Evolutionary conservation across 768 basidiomycete species (phyloP), one percentile per base, ranked within the genome.

Genomic region (Leccinum truebloodii): DNA sequence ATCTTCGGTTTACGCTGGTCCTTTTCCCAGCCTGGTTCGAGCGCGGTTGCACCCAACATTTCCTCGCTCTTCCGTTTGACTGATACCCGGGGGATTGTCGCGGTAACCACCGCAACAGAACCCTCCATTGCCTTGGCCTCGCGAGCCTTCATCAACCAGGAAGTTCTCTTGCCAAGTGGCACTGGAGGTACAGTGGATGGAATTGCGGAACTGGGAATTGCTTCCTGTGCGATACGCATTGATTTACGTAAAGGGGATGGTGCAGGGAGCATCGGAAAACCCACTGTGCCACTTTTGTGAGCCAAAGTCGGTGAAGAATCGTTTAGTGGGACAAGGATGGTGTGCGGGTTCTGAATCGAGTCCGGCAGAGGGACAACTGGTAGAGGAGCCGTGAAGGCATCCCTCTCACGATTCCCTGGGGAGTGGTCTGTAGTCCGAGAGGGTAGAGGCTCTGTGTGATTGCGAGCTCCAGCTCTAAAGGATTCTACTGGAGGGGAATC

Each of bases 121-220:
- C 65, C 71, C 67, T 90, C 90, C 68, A 85, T 75, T 18, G 88
- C 88, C 63, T 88, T 88, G 26, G 80, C 86, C 67, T 90, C 88
- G 37, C 90, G 80, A 14, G 87, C 91, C 66, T 89, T 90, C 73
- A 83, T 84, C 57, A 93, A 72, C 91, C 91, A 92, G 3, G 91
- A 92, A 9, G 88, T 88, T 34, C 90, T 84, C 67, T 89, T 91
- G 3, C 83, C 84, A 10, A 77, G 64, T 4, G 72, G 78, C 28
- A 81, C 78, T 18, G 67, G 69, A 46, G 70, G 67, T 3, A 79
- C 80, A 16, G 75, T 75, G 22, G 73, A 73, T 4, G 78, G 77
- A 22, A 76, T 59, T 34, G 71, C 63, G 22, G 68, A 51, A 44
- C 73, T 73, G 10, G 68, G 61, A 1, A 77, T 78, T 46, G 80